Evolutionary conservation across 192 early-diverging fungal species (phyloP), one percentile per base, ranked within the genome.

Genomic region (Backusella tuberculispora): DNA sequence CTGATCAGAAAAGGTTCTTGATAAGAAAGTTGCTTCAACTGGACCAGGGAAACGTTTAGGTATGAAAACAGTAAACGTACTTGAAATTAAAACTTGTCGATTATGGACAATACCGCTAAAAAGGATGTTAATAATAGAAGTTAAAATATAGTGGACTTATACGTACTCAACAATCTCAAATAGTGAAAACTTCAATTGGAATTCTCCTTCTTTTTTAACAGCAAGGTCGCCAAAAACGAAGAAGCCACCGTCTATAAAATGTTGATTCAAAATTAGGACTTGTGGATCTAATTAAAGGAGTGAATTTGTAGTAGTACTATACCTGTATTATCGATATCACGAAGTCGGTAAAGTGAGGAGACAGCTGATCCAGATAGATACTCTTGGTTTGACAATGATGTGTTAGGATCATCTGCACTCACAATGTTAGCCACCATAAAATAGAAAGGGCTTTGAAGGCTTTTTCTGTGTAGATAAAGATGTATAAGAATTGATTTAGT

Each of bases 201-300:
- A 94, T 8, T 84, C 84, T 37, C 96, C 96, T 71, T 98, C 94
- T 68, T 92, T 89, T 37, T 94, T 81, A 41, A 93, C 92, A 34
- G 92, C 94, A 37, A 98, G 86, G 77, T 98, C 96, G 10, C 95
- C 94, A 83, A 98, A 98, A 19, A 97, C 95, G 86, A 96, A 97
- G 74, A 96, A 97, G 0, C 92, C 95, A 45, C 96, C 95, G 66
- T 95, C 93, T 77, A 78, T 34, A 5, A 8, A 24, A n/a, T 34
- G 53, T 38, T 56, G 9, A 41, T 12, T 42, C 9, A 8, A 13
- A 26, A 41, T 40, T 40, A 74, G 15, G 26, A n/a, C 10, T 60
- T 50, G 53, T 60, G 10, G 53, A 60, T 37, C 21, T n/a, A 74
- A 45, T 43, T 47, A 71, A 19, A 41, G 29, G 60, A 38, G 21